Base-by-base conservation (phyloP, 176 grass and related monocot species). In the Elaeis guineensis region DNA sequence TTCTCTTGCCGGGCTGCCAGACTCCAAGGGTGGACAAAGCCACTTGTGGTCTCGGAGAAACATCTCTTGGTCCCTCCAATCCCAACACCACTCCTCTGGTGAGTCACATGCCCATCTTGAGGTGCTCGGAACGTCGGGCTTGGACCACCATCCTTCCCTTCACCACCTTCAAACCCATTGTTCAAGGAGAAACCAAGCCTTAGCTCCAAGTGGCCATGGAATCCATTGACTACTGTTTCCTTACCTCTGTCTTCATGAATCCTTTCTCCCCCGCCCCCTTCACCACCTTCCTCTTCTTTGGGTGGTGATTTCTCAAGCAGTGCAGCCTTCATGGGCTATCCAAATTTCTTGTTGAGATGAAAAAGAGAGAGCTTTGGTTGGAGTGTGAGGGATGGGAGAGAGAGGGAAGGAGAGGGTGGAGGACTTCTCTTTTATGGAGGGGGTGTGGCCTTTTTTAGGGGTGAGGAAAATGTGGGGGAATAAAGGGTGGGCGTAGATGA, bases 101-200 rank as follows among this genome's bases (percentile, higher is more conserved):
- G 39, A 3, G 12, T 11, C 21, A 20, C 21, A 8, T 19, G 18
- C 17, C 55, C 39, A 51, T 59, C 55, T 16, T 58, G 53, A 12
- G 39, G 35, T 7, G 21, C 21, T 5, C 59, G 2, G 16, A 50
- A 51, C 16, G 55, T 71, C 49, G 68, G 16, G 19, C 69, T 68
- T 21, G 59, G 24, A 22, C 6, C 18, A 44, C 25, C 57, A 44
- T 11, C 35, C 2, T 44, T 14, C 35, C 11, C 35, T 44, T 44
- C 11, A 44, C 35, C 11, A 54, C 48, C 58, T 22, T 53, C 49
- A 6, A n/a, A 32, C 17, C 50, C 78, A 82, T 66, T 85, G 61
- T 57, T 71, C 7, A 65, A 75, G 62, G 75, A 82, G 23, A 90
- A 76, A 44, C 82, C 78, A 15, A 90, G 82, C 78, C 86, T 78